A percentile compares a stretch with the other conserved stretches of the same genome.
Evolutionary conservation across 129 eudicot species (phyloP).

Genomic region (Chrysanthemum makinoi): DNA sequence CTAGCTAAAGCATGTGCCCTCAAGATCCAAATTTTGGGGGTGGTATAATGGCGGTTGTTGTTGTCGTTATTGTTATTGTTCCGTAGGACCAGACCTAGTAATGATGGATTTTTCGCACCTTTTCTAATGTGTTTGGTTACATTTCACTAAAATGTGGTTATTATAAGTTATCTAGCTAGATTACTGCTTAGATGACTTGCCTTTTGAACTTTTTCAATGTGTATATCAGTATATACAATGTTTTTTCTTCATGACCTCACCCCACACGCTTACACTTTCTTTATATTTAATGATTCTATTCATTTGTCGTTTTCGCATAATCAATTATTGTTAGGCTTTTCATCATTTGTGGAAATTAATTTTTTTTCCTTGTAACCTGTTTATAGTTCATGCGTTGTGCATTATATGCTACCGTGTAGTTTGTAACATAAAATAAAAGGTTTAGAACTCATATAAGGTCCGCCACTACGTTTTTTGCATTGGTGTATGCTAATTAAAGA

Average conservation of each 20-base stretch:
- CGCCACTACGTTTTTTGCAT: too few relatives aligned
- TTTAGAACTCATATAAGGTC: not conserved
- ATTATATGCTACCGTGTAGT: not conserved
- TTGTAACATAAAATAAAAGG: not conserved
- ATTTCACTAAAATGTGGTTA: slow-evolving; percentile 27
- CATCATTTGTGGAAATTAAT: slow-evolving; percentile 18
- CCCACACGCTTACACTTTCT: slow-evolving; percentile 14
- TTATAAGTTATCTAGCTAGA: slow-evolving; percentile 13
- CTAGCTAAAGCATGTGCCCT: slow-evolving; percentile 42
- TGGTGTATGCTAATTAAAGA: too few relatives aligned
- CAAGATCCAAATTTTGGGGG: slow-evolving; percentile 38
- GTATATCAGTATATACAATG: slow-evolving; percentile 6
- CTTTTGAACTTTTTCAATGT: slow-evolving; percentile 27
- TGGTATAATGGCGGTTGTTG: slow-evolving; percentile 52
- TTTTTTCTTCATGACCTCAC: slow-evolving; percentile 13
- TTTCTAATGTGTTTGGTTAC: slow-evolving; percentile 21
- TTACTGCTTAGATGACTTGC: not conserved
- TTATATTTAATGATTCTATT: slow-evolving; percentile 29
- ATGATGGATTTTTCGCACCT: slow-evolving; percentile 30
- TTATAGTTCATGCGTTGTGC: not conserved
- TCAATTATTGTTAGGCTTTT: slow-evolving; percentile 39
- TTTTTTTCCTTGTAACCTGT: not conserved
- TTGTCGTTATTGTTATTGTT: slow-evolving; percentile 23
- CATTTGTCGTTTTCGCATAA: slow-evolving; percentile 37
- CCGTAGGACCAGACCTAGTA: slow-evolving; percentile 37